Percentiles rank a stretch among this genome's conserved stretches.
Conservation (phyloP, 2,329 filamentous ascomycete species). For the Diaporthe sp. region DNA sequence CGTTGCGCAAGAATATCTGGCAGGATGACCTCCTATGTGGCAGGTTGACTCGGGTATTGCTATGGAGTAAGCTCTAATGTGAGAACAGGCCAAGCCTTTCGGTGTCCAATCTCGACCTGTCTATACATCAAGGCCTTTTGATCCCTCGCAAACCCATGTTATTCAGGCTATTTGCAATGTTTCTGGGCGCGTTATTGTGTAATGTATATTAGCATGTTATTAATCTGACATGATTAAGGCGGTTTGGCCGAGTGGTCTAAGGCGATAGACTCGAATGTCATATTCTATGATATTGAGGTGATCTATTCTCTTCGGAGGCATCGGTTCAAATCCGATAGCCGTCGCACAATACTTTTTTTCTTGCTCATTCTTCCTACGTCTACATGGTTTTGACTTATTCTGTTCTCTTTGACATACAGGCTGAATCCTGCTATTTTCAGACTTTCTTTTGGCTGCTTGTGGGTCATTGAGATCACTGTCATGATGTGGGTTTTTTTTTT, state of each 20-base stretch:
- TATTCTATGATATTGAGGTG: neutral
- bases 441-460: neutral
- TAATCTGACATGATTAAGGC: neutral
- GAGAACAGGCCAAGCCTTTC: neutral
- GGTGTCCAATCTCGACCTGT: neutral
- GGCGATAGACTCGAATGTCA: conserved; percentile 35
- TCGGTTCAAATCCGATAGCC: conserved; percentile 36
- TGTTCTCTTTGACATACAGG: neutral
- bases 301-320: conserved; percentile 39
- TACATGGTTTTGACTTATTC: neutral
- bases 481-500: neutral
- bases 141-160: too few relatives aligned
- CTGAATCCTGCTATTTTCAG: neutral
- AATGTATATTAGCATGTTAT: neutral
- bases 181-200: too few relatives aligned
- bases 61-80: neutral
- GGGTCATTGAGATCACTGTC: neutral
- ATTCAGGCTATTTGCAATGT: too few relatives aligned
- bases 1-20: neutral
- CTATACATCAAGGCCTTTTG: too few relatives aligned
- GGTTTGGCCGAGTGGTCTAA: conserved; percentile 37
- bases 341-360: neutral
- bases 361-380: neutral
- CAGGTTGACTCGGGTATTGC: neutral
- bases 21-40: neutral